Conservation (phyloP, 2,329 filamentous ascomycete genomes). For the Aureobasidium vineae region DNA sequence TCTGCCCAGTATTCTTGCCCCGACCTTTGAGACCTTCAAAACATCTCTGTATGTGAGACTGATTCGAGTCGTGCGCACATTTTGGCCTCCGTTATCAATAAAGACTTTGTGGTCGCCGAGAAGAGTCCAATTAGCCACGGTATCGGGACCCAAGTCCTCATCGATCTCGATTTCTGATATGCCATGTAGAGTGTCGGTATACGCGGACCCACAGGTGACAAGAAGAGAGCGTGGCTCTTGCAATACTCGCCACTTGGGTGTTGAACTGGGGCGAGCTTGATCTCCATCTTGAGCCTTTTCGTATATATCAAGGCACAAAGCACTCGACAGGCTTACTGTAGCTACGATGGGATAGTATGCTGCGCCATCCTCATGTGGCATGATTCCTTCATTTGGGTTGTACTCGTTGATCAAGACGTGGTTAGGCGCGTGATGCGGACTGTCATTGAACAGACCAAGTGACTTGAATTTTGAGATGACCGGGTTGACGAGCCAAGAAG, state of each 20-base stretch:
- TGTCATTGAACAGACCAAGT: slow-evolving; percentile 55
- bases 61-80: slow-evolving; percentile 59
- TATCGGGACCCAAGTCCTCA: slow-evolving; percentile 58
- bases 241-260: slow-evolving; percentile 59
- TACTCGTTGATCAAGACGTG: slow-evolving; percentile 97
- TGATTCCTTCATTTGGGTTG: slow-evolving; percentile 82
- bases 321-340: slow-evolving; percentile 79
- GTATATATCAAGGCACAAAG: slow-evolving; percentile 75
- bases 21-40: slow-evolving; percentile 71
- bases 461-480: slow-evolving; percentile 59
- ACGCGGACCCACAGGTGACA: slow-evolving; percentile 67
- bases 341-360: slow-evolving; percentile 88
- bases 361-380: slow-evolving; percentile 90
- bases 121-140: slow-evolving; percentile 67
- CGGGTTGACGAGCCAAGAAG: slow-evolving; percentile 70
- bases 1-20: slow-evolving; percentile 61
- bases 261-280: slow-evolving; percentile 55
- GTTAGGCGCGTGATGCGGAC: slow-evolving; percentile 76
- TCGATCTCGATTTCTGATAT: slow-evolving; percentile 67
- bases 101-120: slow-evolving; percentile 53
- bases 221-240: slow-evolving; percentile 82
- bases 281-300: slow-evolving; percentile 40
- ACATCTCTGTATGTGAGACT: slow-evolving; percentile 88
- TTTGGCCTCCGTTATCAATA: slow-evolving; percentile 51
- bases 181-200: slow-evolving; percentile 70